Evolutionary conservation across 306 rosid genomes (phyloP).

Genomic region (Myrica gale): DNA sequence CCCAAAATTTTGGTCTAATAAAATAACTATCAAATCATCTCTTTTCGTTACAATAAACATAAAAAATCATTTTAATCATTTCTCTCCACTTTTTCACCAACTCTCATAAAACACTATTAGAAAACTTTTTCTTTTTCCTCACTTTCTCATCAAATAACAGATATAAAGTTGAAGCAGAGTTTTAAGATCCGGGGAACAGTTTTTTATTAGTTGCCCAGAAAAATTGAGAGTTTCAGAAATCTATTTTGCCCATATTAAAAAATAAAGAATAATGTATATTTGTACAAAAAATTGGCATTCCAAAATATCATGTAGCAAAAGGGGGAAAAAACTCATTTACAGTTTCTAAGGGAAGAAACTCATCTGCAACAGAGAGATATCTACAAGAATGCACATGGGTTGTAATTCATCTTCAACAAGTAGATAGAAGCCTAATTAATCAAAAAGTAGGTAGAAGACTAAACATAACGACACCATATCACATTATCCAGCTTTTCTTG

Average conservation of each 20-base stretch:
- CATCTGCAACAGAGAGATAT: slow-evolving; percentile 82
- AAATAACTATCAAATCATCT: too few relatives aligned
- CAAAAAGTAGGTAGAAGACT: slow-evolving; percentile 42
- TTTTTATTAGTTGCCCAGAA: slow-evolving; percentile 1
- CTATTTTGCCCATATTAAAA: slow-evolving; percentile 10
- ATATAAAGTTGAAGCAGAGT: background rate
- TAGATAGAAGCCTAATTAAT: slow-evolving; percentile 46
- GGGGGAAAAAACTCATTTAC: slow-evolving; percentile 54
- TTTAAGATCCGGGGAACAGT: background rate
- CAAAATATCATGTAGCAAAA: slow-evolving; percentile 41
- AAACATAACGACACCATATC: slow-evolving; percentile 28
- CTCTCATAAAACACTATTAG: background rate
- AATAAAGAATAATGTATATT: slow-evolving; percentile 28
- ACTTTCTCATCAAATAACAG: background rate
- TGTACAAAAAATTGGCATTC: slow-evolving; percentile 47
- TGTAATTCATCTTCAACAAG: slow-evolving; percentile 56
- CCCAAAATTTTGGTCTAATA: too few relatives aligned
- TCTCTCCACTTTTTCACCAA: too few relatives aligned
- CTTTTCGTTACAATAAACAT: too few relatives aligned
- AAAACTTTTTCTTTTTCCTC: background rate
- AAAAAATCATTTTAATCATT: too few relatives aligned
- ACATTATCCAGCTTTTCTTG: slow-evolving; percentile 31
- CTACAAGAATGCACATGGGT: slow-evolving; percentile 68
- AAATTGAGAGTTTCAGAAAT: background rate
- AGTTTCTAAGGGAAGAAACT: slow-evolving; percentile 96